Evolutionary conservation across 2,329 filamentous ascomycete genomes (phyloP).

Genomic region (Pseudocercospora musae): DNA sequence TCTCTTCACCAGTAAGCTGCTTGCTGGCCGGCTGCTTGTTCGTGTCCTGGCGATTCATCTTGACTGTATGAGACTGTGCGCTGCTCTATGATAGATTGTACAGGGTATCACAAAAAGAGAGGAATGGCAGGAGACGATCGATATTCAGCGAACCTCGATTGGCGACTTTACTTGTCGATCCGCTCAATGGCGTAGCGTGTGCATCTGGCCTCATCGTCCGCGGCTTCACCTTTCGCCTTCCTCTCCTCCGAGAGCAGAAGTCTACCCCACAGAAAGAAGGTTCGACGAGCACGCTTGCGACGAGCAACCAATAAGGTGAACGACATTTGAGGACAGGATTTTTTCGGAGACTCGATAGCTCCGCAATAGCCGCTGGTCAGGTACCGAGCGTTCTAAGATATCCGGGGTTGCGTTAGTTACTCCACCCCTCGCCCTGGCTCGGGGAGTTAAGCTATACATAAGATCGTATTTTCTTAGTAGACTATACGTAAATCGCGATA

Average conservation of each 20-base stretch:
- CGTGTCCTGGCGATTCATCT: conserved; percentile 41
- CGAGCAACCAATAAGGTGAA: conserved; percentile 3
- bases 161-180: conserved; percentile 6
- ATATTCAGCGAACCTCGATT: conserved; percentile 5
- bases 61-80: conserved; percentile 18
- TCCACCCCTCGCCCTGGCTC: too few relatives aligned
- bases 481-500: too few relatives aligned
- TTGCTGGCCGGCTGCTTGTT: conserved; percentile 41
- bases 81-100: neutral
- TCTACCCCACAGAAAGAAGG: conserved; percentile 5
- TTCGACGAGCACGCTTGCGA: neutral
- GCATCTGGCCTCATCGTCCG: conserved; percentile 7
- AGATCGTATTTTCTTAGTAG: too few relatives aligned
- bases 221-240: conserved; percentile 11
- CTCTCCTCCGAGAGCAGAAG: conserved; percentile 8
- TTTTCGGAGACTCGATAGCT: neutral
- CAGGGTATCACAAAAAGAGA: neutral
- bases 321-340: neutral
- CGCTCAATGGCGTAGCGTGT: conserved; percentile 5
- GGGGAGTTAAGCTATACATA: too few relatives aligned
- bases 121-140: neutral
- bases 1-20: conserved; percentile 47
- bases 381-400: neutral
- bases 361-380: conserved; percentile 11
- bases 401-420: too few relatives aligned